Evolutionary conservation across 1,139 yeast species (phyloP).

Genomic region (Pichia sp.): DNA sequence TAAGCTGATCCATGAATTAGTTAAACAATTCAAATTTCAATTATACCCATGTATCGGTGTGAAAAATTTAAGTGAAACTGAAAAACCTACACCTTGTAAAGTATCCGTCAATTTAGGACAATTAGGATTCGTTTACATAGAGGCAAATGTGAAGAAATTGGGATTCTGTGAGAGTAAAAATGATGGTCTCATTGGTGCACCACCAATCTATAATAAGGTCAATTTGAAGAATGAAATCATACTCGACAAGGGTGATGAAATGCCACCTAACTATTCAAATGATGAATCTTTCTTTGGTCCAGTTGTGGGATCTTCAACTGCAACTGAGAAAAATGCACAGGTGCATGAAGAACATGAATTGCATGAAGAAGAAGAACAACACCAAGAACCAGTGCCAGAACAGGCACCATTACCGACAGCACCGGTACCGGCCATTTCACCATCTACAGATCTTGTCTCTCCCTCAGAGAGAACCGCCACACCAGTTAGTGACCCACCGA

Average conservation of each 20-base stretch:
- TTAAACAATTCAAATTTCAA: slow-evolving; percentile 72
- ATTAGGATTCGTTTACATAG: slow-evolving; percentile 87
- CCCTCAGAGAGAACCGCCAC: slow-evolving; percentile 6
- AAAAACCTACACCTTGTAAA: slow-evolving; percentile 51
- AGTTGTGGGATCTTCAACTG: slow-evolving; percentile 5
- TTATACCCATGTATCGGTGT: slow-evolving; percentile 89
- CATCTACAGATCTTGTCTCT: not conserved
- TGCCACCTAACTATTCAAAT: slow-evolving; percentile 63
- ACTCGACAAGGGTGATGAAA: slow-evolving; percentile 64
- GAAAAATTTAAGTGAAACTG: slow-evolving; percentile 24
- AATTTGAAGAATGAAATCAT: slow-evolving; percentile 38
- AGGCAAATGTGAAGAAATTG: slow-evolving; percentile 90
- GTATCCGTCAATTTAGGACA: slow-evolving; percentile 87
- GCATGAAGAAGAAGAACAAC: not conserved
- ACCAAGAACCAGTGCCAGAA: not conserved
- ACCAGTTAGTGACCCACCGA: slow-evolving; percentile 22
- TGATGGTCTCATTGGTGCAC: slow-evolving; percentile 66
- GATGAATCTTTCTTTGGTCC: slow-evolving; percentile 61
- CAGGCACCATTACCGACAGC: not conserved
- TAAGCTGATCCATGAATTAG: slow-evolving; percentile 73
- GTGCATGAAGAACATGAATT: slow-evolving; percentile 2
- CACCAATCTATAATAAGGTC: slow-evolving; percentile 54
- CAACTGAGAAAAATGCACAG: slow-evolving; percentile 3
- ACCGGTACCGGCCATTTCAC: not conserved
- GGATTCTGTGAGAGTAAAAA: slow-evolving; percentile 74